phyloP scores from a whole-genome alignment of 2,329 filamentous ascomycete species.

The Apiospora arundinis region DNA sequence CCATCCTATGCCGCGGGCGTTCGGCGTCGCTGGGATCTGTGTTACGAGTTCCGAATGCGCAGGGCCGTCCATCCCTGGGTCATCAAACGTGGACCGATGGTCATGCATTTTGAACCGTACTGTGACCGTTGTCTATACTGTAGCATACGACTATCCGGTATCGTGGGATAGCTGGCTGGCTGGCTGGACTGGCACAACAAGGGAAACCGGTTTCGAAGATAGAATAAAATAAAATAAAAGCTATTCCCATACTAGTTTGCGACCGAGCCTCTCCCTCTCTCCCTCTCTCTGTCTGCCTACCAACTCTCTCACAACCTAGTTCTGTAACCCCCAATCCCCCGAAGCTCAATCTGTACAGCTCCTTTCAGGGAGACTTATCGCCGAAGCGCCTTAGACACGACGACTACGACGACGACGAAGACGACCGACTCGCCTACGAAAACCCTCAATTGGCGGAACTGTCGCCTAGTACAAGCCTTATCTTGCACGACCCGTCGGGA shows the following conservation, averaged over 20 bases:
- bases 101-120: conserved; percentile 1
- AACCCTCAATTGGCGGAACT: background rate
- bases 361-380: background rate
- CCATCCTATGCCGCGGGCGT: background rate
- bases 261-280: background rate
- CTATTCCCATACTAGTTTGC: background rate
- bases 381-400: background rate
- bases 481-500: background rate
- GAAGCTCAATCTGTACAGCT: background rate
- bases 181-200: background rate
- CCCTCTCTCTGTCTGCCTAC: background rate
- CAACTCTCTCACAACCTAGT: background rate
- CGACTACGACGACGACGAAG: background rate
- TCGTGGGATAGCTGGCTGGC: background rate
- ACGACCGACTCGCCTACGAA: background rate
- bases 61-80: background rate
- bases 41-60: background rate
- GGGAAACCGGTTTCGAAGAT: background rate
- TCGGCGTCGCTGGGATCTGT: background rate
- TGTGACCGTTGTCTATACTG: background rate
- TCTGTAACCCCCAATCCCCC: background rate
- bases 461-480: background rate
- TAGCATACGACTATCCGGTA: conserved; percentile 1
- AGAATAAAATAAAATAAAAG: background rate
- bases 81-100: conserved; percentile 12